phyloP scores from a whole-genome alignment of 345 rosid genomes.

The Aquilaria yunnanensis region DNA sequence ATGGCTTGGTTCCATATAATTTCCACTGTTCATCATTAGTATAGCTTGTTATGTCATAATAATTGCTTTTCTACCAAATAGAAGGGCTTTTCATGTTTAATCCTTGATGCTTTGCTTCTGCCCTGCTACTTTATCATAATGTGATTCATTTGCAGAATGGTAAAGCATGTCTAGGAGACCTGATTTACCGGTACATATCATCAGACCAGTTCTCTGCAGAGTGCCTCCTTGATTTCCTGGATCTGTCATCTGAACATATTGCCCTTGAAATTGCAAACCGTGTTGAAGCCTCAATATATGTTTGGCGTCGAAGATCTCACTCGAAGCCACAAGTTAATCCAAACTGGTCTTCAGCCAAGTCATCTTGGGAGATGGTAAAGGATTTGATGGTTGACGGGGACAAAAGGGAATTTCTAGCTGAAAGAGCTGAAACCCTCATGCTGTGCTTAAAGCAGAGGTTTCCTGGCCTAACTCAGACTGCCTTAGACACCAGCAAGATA shows the following conservation, averaged over 20 bases:
- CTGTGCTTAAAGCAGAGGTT: constrained; percentile 89
- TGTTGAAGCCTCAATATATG: constrained; percentile 75
- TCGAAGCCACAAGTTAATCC: constrained; percentile 42
- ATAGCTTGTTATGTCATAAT: too few relatives aligned
- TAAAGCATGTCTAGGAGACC: constrained; percentile 78
- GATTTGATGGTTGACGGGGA: constrained; percentile 83
- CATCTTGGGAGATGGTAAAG: constrained; percentile 93
- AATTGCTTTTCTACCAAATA: too few relatives aligned
- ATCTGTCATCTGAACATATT: constrained; percentile 78
- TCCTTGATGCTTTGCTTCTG: neutral
- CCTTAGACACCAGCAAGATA: constrained; percentile 89
- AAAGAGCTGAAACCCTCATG: constrained; percentile 82
- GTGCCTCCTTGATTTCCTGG: constrained; percentile 82
- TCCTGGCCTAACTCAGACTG: constrained; percentile 79
- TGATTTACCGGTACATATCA: constrained; percentile 71
- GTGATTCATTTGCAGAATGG: constrained; percentile 57
- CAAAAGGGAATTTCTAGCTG: constrained; percentile 83
- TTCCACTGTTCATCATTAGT: too few relatives aligned
- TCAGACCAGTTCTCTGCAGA: constrained; percentile 84
- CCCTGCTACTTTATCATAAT: neutral
- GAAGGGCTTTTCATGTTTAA: neutral
- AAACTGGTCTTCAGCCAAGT: constrained; percentile 48
- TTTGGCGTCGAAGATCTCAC: constrained; percentile 73
- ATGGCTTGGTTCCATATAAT: neutral
- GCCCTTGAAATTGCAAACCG: constrained; percentile 90